Evolutionary conservation across 1,284 basidiomycete genomes (phyloP).

Genomic region (Phellinidium pouzarii): DNA sequence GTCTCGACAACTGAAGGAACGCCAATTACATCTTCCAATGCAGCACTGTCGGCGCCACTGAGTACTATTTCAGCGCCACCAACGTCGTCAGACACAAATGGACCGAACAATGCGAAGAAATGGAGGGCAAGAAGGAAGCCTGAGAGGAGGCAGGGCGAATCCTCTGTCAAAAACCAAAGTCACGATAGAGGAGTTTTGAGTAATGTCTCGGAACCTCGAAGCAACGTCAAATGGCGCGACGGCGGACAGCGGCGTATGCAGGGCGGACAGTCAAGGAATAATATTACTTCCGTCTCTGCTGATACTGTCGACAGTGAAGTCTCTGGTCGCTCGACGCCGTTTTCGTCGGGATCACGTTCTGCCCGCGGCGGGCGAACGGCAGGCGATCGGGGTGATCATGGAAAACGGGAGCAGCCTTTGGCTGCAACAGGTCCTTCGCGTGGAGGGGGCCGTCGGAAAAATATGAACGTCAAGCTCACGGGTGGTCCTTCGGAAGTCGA

Average conservation of each 20-base stretch:
- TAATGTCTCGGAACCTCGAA: background rate
- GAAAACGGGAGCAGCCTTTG: background rate
- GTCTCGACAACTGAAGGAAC: background rate
- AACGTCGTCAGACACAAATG: background rate
- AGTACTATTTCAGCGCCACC: background rate
- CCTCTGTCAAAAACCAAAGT: background rate
- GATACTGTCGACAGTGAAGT: background rate
- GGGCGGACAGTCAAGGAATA: background rate
- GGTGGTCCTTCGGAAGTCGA: background rate
- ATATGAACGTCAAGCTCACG: slow-evolving; percentile 16
- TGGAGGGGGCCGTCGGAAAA: slow-evolving; percentile 7
- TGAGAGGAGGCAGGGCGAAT: background rate
- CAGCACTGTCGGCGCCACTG: background rate
- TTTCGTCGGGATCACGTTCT: background rate
- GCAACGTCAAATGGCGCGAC: background rate
- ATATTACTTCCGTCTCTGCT: background rate
- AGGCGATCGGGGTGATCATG: background rate
- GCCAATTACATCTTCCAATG: background rate
- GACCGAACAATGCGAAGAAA: background rate
- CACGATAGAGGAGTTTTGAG: background rate
- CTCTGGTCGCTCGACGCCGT: background rate
- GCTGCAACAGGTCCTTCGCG: background rate
- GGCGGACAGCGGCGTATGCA: background rate
- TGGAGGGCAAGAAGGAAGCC: background rate
- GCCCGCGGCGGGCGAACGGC: background rate